phyloP scores from a whole-genome alignment of 805 yeast species.

The Starmera quercuum region DNA sequence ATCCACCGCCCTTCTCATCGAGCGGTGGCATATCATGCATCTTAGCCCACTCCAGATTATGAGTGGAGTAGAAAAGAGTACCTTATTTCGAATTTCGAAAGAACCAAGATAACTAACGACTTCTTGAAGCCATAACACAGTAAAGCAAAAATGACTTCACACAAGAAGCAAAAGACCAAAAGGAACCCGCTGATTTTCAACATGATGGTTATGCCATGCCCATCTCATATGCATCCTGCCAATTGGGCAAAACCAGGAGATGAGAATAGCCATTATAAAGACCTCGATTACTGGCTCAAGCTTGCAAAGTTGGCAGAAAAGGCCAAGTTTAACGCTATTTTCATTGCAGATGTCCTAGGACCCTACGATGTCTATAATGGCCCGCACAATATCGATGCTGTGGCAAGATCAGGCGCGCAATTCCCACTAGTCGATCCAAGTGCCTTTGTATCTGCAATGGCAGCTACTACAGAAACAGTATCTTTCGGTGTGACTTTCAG shows the following conservation, averaged over 20 bases:
- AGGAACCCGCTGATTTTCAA: conserved; percentile 22
- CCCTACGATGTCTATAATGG: conserved; percentile 31
- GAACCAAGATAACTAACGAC: too few species aligned
- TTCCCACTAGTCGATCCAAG: conserved; percentile 29
- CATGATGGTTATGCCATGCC: conserved; percentile 26
- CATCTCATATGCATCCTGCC: conserved; percentile 18
- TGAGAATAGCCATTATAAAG: conserved; percentile 17
- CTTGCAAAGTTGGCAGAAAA: conserved; percentile 25
- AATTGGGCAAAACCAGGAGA: conserved; percentile 32
- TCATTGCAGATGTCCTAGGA: conserved; percentile 31
- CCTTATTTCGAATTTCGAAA: too few species aligned
- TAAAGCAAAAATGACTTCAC: not conserved
- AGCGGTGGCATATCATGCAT: too few species aligned
- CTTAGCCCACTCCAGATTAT: too few species aligned
- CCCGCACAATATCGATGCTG: conserved; percentile 22
- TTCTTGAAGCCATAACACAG: too few species aligned
- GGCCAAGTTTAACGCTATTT: conserved; percentile 27
- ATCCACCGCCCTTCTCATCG: too few species aligned
- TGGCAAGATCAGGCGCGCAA: conserved; percentile 21
- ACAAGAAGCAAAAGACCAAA: not conserved
- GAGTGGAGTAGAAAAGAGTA: too few species aligned
- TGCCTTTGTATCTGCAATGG: conserved; percentile 29
- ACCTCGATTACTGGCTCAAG: conserved; percentile 26
- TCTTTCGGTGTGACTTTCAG: conserved; percentile 28
- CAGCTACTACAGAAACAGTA: conserved; percentile 27